A percentile compares a stretch with the other conserved stretches of the same genome.
These are phyloP conservation scores for Ramularia endophylla DNA, from an alignment of 2,329 filamentous ascomycete genomes.

Conservation along the genomic window DNA sequence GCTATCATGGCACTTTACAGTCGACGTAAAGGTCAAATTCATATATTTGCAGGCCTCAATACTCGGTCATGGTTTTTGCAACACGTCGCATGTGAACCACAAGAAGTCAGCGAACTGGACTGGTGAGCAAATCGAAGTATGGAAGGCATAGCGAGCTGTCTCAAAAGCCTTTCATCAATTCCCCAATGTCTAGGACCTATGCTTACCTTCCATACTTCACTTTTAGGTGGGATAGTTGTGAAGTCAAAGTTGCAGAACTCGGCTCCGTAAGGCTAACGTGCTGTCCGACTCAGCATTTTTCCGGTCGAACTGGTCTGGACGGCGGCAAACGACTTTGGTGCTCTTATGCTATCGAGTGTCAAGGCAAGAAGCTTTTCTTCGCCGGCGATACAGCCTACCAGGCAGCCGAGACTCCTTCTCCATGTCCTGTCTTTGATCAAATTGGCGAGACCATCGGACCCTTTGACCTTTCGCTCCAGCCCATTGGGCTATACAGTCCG, in stretches of 20 bases:
- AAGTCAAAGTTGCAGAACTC: constrained; percentile 28
- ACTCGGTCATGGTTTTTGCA: constrained; percentile 34
- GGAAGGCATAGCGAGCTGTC: too few relatives aligned
- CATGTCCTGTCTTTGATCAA: constrained; percentile 45
- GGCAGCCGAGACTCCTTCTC: constrained; percentile 32
- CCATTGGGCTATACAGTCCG: constrained; percentile 45
- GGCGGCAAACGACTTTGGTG: constrained; percentile 43
- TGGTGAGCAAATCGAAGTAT: too few relatives aligned
- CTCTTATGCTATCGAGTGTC: constrained; percentile 38
- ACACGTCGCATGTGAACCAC: constrained; percentile 33
- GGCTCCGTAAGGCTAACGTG: constrained; percentile 40
- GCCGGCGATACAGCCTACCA: constrained; percentile 48
- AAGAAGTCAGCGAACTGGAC: constrained; percentile 43
- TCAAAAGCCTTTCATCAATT: too few relatives aligned
- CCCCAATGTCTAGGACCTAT: too few relatives aligned
- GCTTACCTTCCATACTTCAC: too few relatives aligned
- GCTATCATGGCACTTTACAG: constrained; percentile 39
- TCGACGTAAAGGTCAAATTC: constrained; percentile 32
- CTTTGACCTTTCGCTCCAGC: constrained; percentile 45
- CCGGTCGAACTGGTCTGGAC: constrained; percentile 37
- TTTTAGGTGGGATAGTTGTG: constrained; percentile 44
- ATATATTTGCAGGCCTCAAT: constrained; percentile 40
- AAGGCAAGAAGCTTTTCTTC: constrained; percentile 40
- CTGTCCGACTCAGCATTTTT: constrained; percentile 45
- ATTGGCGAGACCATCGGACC: constrained; percentile 43